Conservation (phyloP, 225 moss, liverwort and hornwort species). For the Rhytidiadelphus loreus region DNA sequence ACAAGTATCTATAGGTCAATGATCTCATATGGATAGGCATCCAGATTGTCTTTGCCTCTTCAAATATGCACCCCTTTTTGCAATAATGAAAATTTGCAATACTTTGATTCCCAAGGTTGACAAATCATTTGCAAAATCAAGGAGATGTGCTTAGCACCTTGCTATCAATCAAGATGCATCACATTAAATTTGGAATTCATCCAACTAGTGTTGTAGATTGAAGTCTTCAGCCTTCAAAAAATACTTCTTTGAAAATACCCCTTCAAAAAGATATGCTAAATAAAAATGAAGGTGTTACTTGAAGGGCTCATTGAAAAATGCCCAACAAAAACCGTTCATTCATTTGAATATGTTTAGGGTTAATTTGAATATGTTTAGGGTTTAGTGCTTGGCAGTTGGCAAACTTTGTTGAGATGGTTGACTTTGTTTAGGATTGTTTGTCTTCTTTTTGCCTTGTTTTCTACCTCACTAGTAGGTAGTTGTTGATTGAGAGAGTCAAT, state of each 20-base stretch:
- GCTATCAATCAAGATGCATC: too few species aligned
- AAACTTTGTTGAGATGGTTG: not conserved
- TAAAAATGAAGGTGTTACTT: not conserved
- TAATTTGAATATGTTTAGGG: not conserved
- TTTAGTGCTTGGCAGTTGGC: rapidly evolving
- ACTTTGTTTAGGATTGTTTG: not conserved
- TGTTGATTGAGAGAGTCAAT: not conserved
- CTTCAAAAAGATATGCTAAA: not conserved
- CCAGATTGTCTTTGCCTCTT: too few species aligned
- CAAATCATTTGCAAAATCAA: too few species aligned
- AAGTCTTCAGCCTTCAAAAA: not conserved
- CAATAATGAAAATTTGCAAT: too few species aligned
- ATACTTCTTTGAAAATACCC: not conserved
- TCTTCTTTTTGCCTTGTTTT: not conserved
- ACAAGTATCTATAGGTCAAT: too few species aligned
- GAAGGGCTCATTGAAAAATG: not conserved
- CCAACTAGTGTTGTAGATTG: not conserved
- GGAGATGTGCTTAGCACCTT: too few species aligned
- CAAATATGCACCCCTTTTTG: too few species aligned
- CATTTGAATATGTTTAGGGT: too few species aligned
- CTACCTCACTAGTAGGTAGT: too few species aligned
- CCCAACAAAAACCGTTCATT: rapidly evolving
- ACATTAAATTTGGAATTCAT: too few species aligned
- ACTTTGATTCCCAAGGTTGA: too few species aligned
- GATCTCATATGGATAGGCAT: too few species aligned